phyloP scores from a whole-genome alignment of 2,329 filamentous ascomycete genomes.

The Fusarium annulatum region DNA sequence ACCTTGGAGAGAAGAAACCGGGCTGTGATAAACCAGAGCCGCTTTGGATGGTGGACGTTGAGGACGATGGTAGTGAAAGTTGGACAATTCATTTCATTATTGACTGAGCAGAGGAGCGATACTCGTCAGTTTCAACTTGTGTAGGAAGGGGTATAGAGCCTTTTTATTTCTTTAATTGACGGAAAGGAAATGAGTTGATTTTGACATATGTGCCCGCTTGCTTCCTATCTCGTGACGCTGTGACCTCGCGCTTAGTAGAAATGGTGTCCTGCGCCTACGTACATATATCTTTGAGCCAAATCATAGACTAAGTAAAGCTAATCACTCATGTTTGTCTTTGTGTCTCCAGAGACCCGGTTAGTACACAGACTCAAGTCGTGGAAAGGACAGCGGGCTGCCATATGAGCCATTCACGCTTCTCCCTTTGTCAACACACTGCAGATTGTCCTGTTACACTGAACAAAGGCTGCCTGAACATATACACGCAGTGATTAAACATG shows the following conservation, averaged over 20 bases:
- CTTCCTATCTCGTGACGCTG: too few species aligned
- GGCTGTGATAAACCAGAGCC: background rate
- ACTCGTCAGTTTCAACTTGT: too few species aligned
- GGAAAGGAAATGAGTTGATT: background rate
- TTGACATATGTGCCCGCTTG: too few species aligned
- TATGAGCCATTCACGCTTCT: background rate
- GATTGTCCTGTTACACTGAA: fast-evolving
- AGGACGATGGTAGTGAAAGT: background rate
- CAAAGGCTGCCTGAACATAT: fast-evolving
- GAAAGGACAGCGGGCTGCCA: background rate
- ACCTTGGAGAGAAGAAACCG: background rate
- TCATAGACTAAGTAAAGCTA: too few species aligned
- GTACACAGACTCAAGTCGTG: too few species aligned
- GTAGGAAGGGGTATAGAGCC: too few species aligned
- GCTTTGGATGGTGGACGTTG: background rate
- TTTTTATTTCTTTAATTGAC: too few species aligned
- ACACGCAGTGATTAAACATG: fast-evolving
- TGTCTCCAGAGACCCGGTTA: background rate
- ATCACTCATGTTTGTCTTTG: too few species aligned
- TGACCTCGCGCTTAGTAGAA: too few species aligned
- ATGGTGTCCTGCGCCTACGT: too few species aligned
- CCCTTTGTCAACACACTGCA: background rate
- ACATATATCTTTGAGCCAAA: too few species aligned
- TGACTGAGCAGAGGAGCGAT: background rate
- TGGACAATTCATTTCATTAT: background rate